Percentiles rank a stretch among this genome's conserved stretches.
phyloP scores from a whole-genome alignment of 2,329 filamentous ascomycete species.

The Falciphora oryzae region DNA sequence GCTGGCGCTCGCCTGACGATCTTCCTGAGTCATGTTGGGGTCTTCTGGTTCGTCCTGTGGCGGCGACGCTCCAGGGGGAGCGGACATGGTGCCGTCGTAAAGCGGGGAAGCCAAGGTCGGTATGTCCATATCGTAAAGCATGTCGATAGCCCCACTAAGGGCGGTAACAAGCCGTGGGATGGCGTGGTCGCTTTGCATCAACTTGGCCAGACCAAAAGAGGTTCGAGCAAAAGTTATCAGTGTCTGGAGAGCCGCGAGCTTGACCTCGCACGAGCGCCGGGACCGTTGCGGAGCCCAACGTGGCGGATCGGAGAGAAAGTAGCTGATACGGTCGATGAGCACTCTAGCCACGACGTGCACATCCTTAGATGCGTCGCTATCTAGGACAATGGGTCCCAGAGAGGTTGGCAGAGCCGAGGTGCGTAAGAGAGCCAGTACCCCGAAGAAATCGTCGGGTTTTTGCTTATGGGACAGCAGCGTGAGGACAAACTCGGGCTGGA shows the following conservation, averaged over 20 bases:
- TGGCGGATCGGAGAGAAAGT: constrained; percentile 53
- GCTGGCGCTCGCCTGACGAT: not conserved
- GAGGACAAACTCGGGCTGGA: constrained; percentile 61
- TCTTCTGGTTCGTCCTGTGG: constrained; percentile 1
- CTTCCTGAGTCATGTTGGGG: constrained; percentile 10
- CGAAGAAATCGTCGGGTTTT: constrained; percentile 53
- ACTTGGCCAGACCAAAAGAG: constrained; percentile 56
- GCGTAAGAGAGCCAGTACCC: constrained; percentile 59
- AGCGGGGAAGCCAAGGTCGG: constrained; percentile 10
- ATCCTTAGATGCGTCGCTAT: constrained; percentile 32
- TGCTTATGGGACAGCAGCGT: constrained; percentile 64
- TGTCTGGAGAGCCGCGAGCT: constrained; percentile 44
- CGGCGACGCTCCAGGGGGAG: not conserved
- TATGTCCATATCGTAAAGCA: constrained; percentile 60
- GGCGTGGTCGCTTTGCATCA: constrained; percentile 62
- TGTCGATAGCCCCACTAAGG: constrained; percentile 59
- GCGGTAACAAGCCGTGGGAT: constrained; percentile 71
- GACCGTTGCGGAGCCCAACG: constrained; percentile 28
- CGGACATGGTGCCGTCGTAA: not conserved
- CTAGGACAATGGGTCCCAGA: constrained; percentile 57
- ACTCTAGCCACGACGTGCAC: constrained; percentile 36
- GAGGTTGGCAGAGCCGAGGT: constrained; percentile 59
- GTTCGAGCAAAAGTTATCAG: constrained; percentile 56
- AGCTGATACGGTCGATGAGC: constrained; percentile 58
- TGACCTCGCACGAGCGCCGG: constrained; percentile 35